phyloP scores from a whole-genome alignment of 2,329 filamentous ascomycete genomes.

The Macroventuria anomochaeta region DNA sequence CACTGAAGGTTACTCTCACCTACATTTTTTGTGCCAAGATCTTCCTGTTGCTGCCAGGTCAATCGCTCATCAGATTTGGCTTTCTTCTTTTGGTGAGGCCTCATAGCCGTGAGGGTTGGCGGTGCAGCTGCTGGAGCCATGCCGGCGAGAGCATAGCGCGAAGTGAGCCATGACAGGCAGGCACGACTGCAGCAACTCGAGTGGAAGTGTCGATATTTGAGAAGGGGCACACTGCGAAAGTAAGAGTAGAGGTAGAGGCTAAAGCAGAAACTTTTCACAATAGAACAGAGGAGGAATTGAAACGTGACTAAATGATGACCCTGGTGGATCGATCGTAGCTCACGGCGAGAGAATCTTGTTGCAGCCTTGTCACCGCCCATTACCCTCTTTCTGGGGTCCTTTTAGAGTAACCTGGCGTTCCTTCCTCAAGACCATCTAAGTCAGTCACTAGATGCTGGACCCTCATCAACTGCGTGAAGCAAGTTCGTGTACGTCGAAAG shows the following conservation, averaged over 20 bases:
- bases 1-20: constrained; percentile 13
- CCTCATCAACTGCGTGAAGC: too few species aligned
- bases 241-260: neutral
- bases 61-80: constrained; percentile 1
- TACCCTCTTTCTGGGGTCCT: too few species aligned
- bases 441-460: too few species aligned
- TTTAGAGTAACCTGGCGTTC: too few species aligned
- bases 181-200: neutral
- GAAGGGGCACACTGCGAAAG: neutral
- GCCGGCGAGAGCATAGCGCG: neutral
- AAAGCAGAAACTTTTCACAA: neutral
- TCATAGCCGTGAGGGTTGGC: neutral
- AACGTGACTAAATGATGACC: too few species aligned
- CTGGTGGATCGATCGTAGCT: neutral
- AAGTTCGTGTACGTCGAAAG: too few species aligned
- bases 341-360: neutral
- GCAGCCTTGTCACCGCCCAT: too few species aligned
- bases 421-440: too few species aligned
- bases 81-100: neutral
- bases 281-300: neutral
- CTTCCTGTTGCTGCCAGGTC: constrained; percentile 32
- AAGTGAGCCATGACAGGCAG: constrained; percentile 11
- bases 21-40: constrained; percentile 19
- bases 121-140: neutral
- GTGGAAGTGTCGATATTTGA: neutral